A percentile compares a stretch with the other conserved stretches of the same genome.
Conservation (phyloP, 2,329 filamentous ascomycete species). For the Fusarium sp. region DNA sequence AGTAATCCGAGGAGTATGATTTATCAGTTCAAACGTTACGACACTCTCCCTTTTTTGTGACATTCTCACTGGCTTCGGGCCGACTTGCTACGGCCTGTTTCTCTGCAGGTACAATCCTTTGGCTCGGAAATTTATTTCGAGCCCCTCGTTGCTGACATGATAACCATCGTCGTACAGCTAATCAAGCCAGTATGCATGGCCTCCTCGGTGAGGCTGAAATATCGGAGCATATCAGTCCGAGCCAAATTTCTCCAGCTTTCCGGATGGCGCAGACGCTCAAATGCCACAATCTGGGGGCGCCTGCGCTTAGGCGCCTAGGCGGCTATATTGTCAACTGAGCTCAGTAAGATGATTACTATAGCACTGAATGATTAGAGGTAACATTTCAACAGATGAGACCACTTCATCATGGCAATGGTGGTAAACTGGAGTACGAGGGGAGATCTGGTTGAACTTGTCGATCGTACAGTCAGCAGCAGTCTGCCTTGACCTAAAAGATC, state of each 20-base stretch:
- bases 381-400: conserved; percentile 12
- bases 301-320: conserved; percentile 34
- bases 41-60: background rate
- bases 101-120: background rate
- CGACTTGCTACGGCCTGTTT: background rate
- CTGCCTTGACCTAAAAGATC: background rate
- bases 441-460: background rate
- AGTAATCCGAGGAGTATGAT: conserved; percentile 13
- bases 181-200: background rate
- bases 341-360: background rate
- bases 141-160: background rate
- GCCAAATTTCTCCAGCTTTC: conserved; percentile 1
- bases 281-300: conserved; percentile 12
- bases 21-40: background rate
- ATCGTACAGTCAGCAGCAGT: conserved; percentile 22
- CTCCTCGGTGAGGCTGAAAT: conserved; percentile 1
- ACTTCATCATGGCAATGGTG: background rate
- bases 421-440: background rate
- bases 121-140: background rate
- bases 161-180: background rate
- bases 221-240: background rate
- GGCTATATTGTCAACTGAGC: conserved; percentile 11
- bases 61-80: background rate
- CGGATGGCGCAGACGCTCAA: conserved; percentile 11
- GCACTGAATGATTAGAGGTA: background rate